A percentile compares a stretch with the other conserved stretches of the same genome.
Evolutionary conservation across 257 asterid species (phyloP).

Genomic region (Thymus quinquecostatus): DNA sequence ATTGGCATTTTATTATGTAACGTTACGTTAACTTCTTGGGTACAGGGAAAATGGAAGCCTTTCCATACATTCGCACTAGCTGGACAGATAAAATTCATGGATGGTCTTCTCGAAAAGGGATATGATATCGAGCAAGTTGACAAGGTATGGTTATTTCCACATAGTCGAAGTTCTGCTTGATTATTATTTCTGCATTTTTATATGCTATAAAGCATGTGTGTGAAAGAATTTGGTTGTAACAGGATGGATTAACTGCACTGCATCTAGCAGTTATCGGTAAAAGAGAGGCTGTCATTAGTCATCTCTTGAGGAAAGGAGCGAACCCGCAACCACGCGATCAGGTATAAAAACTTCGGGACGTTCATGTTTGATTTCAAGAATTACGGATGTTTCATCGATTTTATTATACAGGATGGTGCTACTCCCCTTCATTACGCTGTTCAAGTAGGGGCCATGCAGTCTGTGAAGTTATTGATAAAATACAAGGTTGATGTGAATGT

Average conservation of each 20-base stretch:
- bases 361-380: conserved; percentile 21
- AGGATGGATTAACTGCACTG: conserved; percentile 93
- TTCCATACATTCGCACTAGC: conserved; percentile 80
- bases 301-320: conserved; percentile 89
- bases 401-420: conserved; percentile 65
- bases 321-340: conserved; percentile 73
- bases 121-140: conserved; percentile 53
- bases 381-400: conserved; percentile 13
- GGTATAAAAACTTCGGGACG: conserved; percentile 44
- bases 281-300: conserved; percentile 91
- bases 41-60: conserved; percentile 82
- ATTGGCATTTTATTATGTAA: neutral
- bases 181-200: neutral
- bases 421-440: conserved; percentile 95
- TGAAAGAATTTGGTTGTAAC: conserved; percentile 31
- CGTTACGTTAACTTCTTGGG: conserved; percentile 13
- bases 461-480: conserved; percentile 82
- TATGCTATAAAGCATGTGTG: neutral
- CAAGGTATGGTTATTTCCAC: conserved; percentile 49
- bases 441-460: conserved; percentile 92
- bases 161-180: conserved; percentile 16
- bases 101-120: conserved; percentile 60
- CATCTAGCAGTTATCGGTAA: conserved; percentile 84
- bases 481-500: conserved; percentile 80
- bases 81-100: conserved; percentile 88